Conservation (phyloP, 2,329 filamentous ascomycete genomes). For the Trichoderma pleuroti region DNA sequence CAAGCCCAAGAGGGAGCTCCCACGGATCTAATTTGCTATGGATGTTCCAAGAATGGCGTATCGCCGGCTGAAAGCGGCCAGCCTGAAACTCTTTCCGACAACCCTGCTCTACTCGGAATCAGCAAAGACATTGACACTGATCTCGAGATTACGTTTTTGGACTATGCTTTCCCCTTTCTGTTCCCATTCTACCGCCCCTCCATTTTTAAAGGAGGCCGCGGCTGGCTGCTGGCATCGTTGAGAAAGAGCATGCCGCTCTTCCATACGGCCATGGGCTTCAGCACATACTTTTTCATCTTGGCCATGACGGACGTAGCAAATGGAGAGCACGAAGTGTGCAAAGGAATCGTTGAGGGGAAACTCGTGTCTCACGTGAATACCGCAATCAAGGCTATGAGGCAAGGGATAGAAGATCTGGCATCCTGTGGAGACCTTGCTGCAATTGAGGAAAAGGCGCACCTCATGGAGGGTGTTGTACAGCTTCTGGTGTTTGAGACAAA, state of each 20-base stretch:
- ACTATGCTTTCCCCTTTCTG: conserved; percentile 47
- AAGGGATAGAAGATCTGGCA: neutral
- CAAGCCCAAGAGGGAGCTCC: neutral
- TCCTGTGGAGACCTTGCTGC: neutral
- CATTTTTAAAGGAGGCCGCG: conserved; percentile 45
- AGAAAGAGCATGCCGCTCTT: conserved; percentile 47
- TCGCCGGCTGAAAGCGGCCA: neutral
- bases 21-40: neutral
- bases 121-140: conserved; percentile 2
- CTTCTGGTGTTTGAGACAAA: conserved; percentile 43
- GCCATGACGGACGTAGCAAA: conserved; percentile 26
- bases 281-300: conserved; percentile 47
- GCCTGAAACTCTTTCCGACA: neutral
- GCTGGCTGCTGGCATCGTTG: conserved; percentile 51
- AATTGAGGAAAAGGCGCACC: conserved; percentile 22
- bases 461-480: conserved; percentile 43
- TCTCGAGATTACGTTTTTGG: conserved; percentile 27
- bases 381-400: neutral
- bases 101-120: neutral
- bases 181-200: conserved; percentile 54
- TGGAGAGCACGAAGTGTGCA: conserved; percentile 8
- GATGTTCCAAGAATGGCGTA: neutral
- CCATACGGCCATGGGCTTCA: conserved; percentile 47
- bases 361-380: neutral
- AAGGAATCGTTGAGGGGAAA: neutral